Base-by-base conservation (phyloP, 2,329 filamentous ascomycete species). In the Helicocarpus griseus region DNA sequence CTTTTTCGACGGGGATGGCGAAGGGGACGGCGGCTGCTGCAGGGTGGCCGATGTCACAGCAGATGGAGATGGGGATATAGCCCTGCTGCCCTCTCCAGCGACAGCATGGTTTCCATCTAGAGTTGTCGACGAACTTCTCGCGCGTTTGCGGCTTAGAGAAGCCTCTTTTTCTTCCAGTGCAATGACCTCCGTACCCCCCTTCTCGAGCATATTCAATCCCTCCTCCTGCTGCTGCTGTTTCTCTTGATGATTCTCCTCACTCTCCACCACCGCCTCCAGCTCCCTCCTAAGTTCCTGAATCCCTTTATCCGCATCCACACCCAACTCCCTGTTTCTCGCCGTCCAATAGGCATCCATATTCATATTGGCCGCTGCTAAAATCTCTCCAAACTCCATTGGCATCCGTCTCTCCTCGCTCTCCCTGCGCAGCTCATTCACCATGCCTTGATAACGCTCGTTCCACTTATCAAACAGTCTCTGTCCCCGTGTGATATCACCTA, bases 391-490 rank as follows among this genome's bases (percentile, higher is more conserved):
- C n/a, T 47, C 50, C 35, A 26, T 33, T 5, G 50, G 43, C 22
- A 51, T 17, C 14, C 24, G 24, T 9, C 24, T 21, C 31, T 22
- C 24, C 17, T 14, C 29, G 13, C 35, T 51, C n/a, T 51, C 35
- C 19, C 45, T 21, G 9, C 41, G 43, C 5, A 48, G 33, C 22
- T 48, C 38, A 19, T 4, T n/a, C 35, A 48, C 43, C 33, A 40
- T 41, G 9, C 24, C 21, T 11, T 48, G 29, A 36, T 56, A 49
- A n/a, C 33, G 24, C 19, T 51, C 24, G 31, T 45, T 33, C 53
- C 56, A 58, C 8, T 31, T 46, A 1, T 47, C 36, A 13, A 58
- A 50, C 19, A 49, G 24, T 4, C 4, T n/a, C 24, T 29, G 40
- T n/a, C n/a, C 24, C 8, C 9, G 40, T 52, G 35, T 7, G 49